These are phyloP conservation scores for Solanum rostratum DNA, from an alignment of 257 asterid species.

Conservation along the genomic window DNA sequence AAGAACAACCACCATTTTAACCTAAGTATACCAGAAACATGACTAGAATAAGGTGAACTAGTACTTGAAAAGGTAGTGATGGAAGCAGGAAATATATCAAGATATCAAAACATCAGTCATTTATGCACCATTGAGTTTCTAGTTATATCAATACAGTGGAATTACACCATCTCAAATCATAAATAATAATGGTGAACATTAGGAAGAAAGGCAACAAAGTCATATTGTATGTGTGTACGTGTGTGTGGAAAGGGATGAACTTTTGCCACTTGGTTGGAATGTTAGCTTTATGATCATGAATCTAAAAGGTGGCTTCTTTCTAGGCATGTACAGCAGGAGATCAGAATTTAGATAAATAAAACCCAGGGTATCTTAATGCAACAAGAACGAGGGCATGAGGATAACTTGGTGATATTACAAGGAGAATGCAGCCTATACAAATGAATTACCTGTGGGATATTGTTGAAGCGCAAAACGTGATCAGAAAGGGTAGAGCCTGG, in stretches of 20 bases:
- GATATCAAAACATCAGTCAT: neutral
- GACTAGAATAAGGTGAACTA: neutral
- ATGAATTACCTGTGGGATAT: constrained; percentile 78
- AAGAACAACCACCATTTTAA: constrained; percentile 92
- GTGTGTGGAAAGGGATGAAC: neutral
- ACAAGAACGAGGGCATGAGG: neutral
- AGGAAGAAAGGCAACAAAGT: neutral
- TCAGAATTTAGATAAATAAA: neutral
- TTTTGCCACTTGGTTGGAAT: neutral
- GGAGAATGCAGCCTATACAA: neutral
- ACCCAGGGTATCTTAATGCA: neutral
- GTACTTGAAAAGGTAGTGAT: neutral
- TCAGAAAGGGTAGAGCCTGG: constrained; percentile 99
- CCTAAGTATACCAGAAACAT: constrained; percentile 23
- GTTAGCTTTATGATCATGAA: neutral
- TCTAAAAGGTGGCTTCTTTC: neutral
- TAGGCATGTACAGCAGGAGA: neutral
- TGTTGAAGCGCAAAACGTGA: constrained; percentile 95
- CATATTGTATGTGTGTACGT: neutral
- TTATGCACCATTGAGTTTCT: neutral
- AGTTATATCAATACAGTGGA: neutral
- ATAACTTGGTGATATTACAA: neutral
- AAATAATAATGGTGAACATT: neutral
- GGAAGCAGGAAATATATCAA: neutral
- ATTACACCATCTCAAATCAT: neutral